These are phyloP conservation scores for Hortiboletus flavorubellus DNA, from an alignment of 768 basidiomycete species.

Conservation along the genomic window DNA sequence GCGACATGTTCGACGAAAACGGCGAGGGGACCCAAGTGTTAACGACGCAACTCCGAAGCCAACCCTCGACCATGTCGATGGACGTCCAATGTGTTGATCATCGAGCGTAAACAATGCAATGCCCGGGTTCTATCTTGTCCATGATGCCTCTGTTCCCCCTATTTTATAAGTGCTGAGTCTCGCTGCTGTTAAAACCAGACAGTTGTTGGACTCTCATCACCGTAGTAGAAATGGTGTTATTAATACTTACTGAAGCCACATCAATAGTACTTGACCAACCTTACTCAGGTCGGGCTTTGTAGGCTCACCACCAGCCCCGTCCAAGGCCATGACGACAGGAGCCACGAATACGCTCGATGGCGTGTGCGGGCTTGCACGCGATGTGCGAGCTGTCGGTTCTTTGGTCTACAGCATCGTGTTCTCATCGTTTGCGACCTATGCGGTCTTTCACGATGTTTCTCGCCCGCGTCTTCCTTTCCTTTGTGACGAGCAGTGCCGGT, in stretches of 20 bases:
- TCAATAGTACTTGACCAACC: no score
- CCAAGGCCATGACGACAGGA: no score
- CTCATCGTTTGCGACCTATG: slow-evolving; percentile 19
- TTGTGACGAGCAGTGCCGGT: slow-evolving; percentile 33
- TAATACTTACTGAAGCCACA: not conserved
- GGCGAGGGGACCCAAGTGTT: not conserved
- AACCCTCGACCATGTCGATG: not conserved
- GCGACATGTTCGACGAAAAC: not conserved
- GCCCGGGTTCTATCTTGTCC: not conserved
- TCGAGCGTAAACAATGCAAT: no score
- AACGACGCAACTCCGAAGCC: slow-evolving; percentile 3
- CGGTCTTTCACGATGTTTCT: slow-evolving; percentile 21
- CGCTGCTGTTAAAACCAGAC: no score
- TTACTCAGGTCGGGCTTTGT: no score
- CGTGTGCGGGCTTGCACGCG: slow-evolving; percentile 55
- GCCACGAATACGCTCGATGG: slow-evolving; percentile 35
- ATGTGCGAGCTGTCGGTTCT: slow-evolving; percentile 50
- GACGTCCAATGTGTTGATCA: not conserved
- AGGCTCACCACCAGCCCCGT: no score
- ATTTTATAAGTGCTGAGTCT: not conserved
- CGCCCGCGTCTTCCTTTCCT: slow-evolving; percentile 34
- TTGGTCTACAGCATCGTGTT: slow-evolving; percentile 4
- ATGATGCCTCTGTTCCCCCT: not conserved
- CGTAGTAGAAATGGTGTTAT: slow-evolving; percentile 1
- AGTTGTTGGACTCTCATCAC: no score